Evolutionary conservation across 1,284 basidiomycete species (phyloP).

Genomic region (Sphagnurus paluster): DNA sequence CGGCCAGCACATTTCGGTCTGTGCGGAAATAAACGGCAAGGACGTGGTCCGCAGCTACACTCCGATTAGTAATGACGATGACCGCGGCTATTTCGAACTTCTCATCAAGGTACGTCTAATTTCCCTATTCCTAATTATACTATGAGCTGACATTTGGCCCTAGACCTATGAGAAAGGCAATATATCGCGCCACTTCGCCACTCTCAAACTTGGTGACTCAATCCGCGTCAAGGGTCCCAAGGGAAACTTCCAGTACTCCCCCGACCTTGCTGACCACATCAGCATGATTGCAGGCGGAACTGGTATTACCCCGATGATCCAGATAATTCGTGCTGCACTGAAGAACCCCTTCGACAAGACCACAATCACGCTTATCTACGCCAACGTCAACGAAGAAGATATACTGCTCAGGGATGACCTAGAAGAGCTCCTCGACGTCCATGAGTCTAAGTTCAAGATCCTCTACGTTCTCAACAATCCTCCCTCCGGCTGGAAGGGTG

Average conservation of each 20-base stretch:
- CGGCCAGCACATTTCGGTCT: slow-evolving; percentile 94
- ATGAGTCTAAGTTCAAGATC: slow-evolving; percentile 77
- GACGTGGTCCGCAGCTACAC: slow-evolving; percentile 91
- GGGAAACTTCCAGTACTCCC: slow-evolving; percentile 85
- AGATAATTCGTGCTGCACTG: slow-evolving; percentile 89
- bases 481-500: slow-evolving; percentile 83
- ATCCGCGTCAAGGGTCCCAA: slow-evolving; percentile 94
- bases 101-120: slow-evolving; percentile 81
- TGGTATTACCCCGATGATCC: slow-evolving; percentile 98
- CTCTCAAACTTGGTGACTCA: slow-evolving; percentile 82
- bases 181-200: slow-evolving; percentile 84
- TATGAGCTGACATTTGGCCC: slow-evolving; percentile 6
- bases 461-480: slow-evolving; percentile 95
- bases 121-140: slow-evolving; percentile 5
- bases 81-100: slow-evolving; percentile 92
- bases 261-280: slow-evolving; percentile 70
- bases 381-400: slow-evolving; percentile 90
- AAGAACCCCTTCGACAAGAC: slow-evolving; percentile 87
- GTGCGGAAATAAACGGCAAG: slow-evolving; percentile 91
- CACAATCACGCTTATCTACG: slow-evolving; percentile 86
- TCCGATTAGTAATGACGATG: slow-evolving; percentile 90
- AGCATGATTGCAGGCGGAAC: slow-evolving; percentile 98
- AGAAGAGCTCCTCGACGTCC: slow-evolving; percentile 71
- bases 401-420: slow-evolving; percentile 89
- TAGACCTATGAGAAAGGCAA: slow-evolving; percentile 97